Percentiles rank a stretch among this genome's conserved stretches.
phyloP scores from a whole-genome alignment of 1,139 yeast species.

The Groenewaldozyma auringiensis region DNA sequence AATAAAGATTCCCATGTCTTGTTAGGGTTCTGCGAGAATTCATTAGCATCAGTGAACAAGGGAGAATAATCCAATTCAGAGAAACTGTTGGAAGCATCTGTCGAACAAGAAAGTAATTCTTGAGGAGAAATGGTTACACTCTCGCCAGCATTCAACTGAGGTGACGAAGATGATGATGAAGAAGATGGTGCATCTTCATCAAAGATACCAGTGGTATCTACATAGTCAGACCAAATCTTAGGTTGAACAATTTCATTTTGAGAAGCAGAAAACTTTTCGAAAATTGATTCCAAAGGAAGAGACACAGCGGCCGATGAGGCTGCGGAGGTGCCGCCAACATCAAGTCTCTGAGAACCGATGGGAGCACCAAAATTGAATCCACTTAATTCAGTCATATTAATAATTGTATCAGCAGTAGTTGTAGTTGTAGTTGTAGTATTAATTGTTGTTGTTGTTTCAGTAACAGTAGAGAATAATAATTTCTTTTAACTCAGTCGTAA shows the following conservation, averaged over 20 bases:
- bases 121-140: conserved; percentile 27
- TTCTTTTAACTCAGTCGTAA: background rate
- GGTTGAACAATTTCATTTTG: conserved; percentile 21
- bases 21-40: conserved; percentile 13
- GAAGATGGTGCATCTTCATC: conserved; percentile 6
- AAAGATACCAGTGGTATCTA: conserved; percentile 14
- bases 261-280: conserved; percentile 28
- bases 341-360: background rate
- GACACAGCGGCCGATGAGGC: conserved; percentile 4
- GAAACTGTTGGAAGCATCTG: conserved; percentile 14
- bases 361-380: background rate
- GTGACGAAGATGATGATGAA: conserved; percentile 6
- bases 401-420: background rate
- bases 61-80: conserved; percentile 29
- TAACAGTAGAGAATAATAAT: background rate
- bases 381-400: background rate
- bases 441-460: conserved; percentile 1
- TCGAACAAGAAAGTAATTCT: conserved; percentile 21
- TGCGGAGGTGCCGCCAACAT: background rate
- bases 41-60: conserved; percentile 28
- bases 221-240: conserved; percentile 20
- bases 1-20: conserved; percentile 31
- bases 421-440: background rate
- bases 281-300: conserved; percentile 24
- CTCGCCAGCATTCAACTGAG: conserved; percentile 12